Evolutionary conservation across 345 rosid species (phyloP).

Genomic region (Geranium rotundifolium): DNA sequence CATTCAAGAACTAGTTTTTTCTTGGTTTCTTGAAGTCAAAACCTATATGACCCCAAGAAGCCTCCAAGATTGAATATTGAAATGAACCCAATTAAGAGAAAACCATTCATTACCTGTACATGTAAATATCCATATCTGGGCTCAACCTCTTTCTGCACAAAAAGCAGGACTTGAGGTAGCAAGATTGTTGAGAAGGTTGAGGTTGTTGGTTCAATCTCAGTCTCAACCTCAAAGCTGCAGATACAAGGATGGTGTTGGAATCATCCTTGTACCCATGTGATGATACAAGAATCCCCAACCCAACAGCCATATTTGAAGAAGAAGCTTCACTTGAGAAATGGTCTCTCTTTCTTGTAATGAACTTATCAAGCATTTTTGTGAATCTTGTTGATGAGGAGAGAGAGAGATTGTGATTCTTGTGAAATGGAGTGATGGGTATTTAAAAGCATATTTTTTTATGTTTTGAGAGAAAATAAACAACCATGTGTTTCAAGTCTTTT

Average conservation of each 20-base stretch:
- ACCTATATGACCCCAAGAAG: not conserved
- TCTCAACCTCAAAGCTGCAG: conserved; percentile 11
- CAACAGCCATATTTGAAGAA: conserved; percentile 26
- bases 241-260: conserved; percentile 28
- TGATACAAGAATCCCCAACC: conserved; percentile 36
- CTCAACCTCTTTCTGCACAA: conserved; percentile 42
- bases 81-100: not conserved
- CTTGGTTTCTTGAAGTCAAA: too few species aligned
- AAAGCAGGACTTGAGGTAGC: conserved; percentile 48
- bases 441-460: too few species aligned
- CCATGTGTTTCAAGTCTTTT: too few species aligned
- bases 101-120: conserved; percentile 48
- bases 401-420: not conserved
- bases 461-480: too few species aligned
- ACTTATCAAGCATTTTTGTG: not conserved
- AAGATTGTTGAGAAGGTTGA: conserved; percentile 9
- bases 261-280: not conserved
- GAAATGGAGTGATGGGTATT: not conserved
- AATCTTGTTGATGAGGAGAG: not conserved
- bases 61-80: not conserved
- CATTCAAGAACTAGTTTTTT: too few species aligned
- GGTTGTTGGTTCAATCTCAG: not conserved
- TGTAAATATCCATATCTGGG: conserved; percentile 58
- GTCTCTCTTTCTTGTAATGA: conserved; percentile 1
- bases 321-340: not conserved